A percentile compares a stretch with the other conserved stretches of the same genome.
Conservation (phyloP, 371 early-diverging fungal genomes). For the Gilbertella persicaria region DNA sequence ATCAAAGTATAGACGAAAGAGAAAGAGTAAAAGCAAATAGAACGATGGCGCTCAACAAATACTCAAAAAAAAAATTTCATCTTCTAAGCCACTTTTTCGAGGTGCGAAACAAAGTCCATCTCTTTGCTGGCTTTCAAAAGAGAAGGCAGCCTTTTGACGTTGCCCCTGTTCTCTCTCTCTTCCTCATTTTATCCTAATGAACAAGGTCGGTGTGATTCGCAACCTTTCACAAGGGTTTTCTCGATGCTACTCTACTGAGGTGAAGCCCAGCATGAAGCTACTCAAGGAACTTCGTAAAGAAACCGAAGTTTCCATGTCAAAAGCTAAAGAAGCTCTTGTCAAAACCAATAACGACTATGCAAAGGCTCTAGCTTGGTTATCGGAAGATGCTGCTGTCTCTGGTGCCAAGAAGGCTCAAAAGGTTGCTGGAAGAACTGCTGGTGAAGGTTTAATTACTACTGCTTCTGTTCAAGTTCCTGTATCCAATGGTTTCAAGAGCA, state of each 20-base stretch:
- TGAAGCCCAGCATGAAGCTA: constrained; percentile 73
- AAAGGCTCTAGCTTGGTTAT: constrained; percentile 83
- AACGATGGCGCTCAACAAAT: background rate
- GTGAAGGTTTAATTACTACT: constrained; percentile 70
- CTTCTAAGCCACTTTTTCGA: background rate
- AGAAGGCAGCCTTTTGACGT: too few species aligned
- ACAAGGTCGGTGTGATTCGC: constrained; percentile 12
- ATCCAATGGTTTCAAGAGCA: constrained; percentile 34
- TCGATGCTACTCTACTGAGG: constrained; percentile 22
- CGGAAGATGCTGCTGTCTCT: constrained; percentile 64
- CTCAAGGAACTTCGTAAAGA: constrained; percentile 79
- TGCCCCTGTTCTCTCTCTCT: too few species aligned
- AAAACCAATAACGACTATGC: constrained; percentile 74
- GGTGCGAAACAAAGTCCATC: too few species aligned
- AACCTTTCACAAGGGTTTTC: constrained; percentile 3
- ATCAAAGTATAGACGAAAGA: constrained; percentile 1
- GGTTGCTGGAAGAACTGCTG: constrained; percentile 51
- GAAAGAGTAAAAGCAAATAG: background rate
- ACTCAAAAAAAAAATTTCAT: background rate
- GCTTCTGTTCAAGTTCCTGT: constrained; percentile 46
- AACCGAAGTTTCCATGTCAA: constrained; percentile 81
- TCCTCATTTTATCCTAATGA: constrained; percentile 1
- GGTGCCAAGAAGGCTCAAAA: constrained; percentile 75
- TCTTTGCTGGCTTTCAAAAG: too few species aligned
- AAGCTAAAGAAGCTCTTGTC: constrained; percentile 86